A percentile compares a stretch with the other conserved stretches of the same genome.
phyloP scores from a whole-genome alignment of 345 rosid genomes.

The Arabidopsis thaliana region DNA sequence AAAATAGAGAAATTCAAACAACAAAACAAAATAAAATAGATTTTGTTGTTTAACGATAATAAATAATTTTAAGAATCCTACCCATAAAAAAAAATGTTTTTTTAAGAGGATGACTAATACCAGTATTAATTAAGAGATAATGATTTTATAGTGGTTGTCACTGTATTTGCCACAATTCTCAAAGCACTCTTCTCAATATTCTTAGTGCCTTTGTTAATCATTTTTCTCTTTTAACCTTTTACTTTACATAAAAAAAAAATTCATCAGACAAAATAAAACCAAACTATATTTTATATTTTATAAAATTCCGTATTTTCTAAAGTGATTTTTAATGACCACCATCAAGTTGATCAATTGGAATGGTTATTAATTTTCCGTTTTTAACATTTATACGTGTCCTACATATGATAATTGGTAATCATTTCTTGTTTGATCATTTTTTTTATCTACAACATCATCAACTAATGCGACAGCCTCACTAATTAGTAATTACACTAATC shows the following conservation, averaged over 20 bases:
- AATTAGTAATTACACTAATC: too few species aligned
- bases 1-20: background rate
- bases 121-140: background rate
- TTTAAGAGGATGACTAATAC: background rate
- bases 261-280: too few species aligned
- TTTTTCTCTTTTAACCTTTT: background rate
- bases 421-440: background rate
- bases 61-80: background rate
- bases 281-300: too few species aligned
- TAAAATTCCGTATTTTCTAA: too few species aligned
- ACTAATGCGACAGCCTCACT: too few species aligned
- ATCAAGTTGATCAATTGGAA: background rate
- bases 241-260: too few species aligned
- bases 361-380: background rate
- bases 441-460: too few species aligned
- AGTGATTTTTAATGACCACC: background rate
- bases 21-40: background rate
- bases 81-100: too few species aligned
- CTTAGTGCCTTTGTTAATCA: slow-evolving; percentile 24
- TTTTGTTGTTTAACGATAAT: background rate
- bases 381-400: background rate
- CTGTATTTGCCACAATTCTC: slow-evolving; percentile 32
- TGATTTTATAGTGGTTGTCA: slow-evolving; percentile 20
- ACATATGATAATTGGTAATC: background rate
- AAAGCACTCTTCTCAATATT: slow-evolving; percentile 6